Base-by-base conservation (phyloP, 176 grass and related monocot species). In the Triticum monococcum region DNA sequence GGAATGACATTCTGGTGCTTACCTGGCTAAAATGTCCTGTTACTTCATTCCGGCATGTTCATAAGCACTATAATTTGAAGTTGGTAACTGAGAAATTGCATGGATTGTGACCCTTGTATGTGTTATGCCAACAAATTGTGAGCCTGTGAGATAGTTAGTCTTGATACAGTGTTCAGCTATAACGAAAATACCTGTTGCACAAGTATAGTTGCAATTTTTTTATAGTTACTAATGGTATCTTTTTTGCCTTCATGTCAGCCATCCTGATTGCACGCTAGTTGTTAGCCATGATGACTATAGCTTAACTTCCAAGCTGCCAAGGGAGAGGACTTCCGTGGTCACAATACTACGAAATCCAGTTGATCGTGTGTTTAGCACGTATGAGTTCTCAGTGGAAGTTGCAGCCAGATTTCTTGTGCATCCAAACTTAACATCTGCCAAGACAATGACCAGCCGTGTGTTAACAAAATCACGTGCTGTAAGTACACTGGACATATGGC, bases 201-300 rank as follows among this genome's bases (percentile, higher is more conserved):
- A 57, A 69, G 8, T 66, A 41, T 3, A 12, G 33, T 77, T 77
- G 17, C 10, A 67, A 16, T 45, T 48, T 1, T 16, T 25, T 86
- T 79, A 14, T 33, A 74, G 31, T 64, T 77, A 23, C 23, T 88
- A 68, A 88, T 79, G 22, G 2, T 37, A 48, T 75, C 9, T 86
- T 86, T 31, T 35, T 24, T 72, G 50, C 63, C 18, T 81, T 89
- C 25, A 69, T 74, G 31, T 7, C 87, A 99, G 94, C 73, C 90
- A 93, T 90, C 97, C 97, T 82, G 95, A 99, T 83, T 99, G 97
- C 91, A 99, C 84, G 72, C 78, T 99, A 82, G 87, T 99, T 80
- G 90, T 91, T 24, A 97, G 85, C 89, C 97, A 99, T 79, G 97
- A 99, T 86, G 97, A 99, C 87, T 99, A 99, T 78, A 99, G 97